phyloP scores from a whole-genome alignment of 23 red algal genomes.

The Chondrus crispus region DNA sequence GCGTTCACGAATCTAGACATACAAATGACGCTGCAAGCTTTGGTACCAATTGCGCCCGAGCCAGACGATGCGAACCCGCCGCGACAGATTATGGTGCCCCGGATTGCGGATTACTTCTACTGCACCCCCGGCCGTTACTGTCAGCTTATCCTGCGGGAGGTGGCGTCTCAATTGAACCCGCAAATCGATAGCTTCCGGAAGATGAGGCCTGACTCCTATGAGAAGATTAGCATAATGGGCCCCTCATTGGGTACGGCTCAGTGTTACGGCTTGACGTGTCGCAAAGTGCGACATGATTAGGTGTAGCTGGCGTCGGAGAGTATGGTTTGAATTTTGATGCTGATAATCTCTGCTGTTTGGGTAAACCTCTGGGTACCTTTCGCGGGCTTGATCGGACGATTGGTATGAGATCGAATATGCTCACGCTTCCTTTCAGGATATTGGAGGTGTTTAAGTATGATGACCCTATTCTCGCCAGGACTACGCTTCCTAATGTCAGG shows the following conservation, averaged over 20 bases:
- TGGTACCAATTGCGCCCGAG: constrained; percentile 53
- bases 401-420: constrained; percentile 4
- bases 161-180: constrained; percentile 64
- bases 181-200: constrained; percentile 56
- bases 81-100: constrained; percentile 71
- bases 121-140: constrained; percentile 64
- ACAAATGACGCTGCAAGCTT: constrained; percentile 50
- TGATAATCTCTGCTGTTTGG: constrained; percentile 64
- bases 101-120: constrained; percentile 78
- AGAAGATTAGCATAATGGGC: constrained; percentile 62
- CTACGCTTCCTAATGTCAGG: constrained; percentile 63
- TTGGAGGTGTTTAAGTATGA: constrained; percentile 81
- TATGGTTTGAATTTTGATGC: constrained; percentile 76
- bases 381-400: constrained; percentile 69
- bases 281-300: constrained; percentile 62
- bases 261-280: constrained; percentile 69
- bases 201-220: constrained; percentile 77
- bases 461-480: constrained; percentile 74
- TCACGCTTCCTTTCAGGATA: constrained; percentile 60
- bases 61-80: constrained; percentile 59
- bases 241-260: constrained; percentile 86
- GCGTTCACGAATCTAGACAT: constrained; percentile 69
- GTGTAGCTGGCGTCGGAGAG: constrained; percentile 58
- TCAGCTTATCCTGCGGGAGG: constrained; percentile 67
- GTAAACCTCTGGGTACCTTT: constrained; percentile 83